These are phyloP conservation scores for Quercus alba DNA, from an alignment of 306 rosid genomes.

Conservation along the genomic window DNA sequence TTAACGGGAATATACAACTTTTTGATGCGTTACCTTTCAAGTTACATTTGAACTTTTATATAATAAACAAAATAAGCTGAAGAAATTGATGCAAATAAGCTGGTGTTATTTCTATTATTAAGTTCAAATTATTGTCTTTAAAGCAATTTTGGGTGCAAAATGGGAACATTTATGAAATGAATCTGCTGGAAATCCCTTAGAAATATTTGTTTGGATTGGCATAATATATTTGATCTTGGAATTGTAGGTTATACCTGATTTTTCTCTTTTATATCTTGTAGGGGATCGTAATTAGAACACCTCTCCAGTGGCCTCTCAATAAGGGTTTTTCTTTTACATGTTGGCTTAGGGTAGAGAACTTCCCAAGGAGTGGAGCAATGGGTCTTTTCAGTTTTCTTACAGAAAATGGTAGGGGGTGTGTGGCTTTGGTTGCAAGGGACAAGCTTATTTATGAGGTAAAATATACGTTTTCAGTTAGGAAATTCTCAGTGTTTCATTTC, in stretches of 20 bases:
- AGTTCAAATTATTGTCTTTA: neutral
- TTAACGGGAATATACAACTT: neutral
- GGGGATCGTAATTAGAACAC: conserved; percentile 84
- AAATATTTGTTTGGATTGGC: conserved; percentile 5
- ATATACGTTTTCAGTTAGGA: conserved; percentile 18
- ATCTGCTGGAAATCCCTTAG: neutral
- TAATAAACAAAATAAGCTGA: too few relatives aligned
- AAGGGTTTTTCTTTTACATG: conserved; percentile 95
- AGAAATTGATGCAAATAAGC: too few relatives aligned
- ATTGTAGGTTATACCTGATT: conserved; percentile 10
- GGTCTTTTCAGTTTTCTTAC: conserved; percentile 90
- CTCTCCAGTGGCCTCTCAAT: conserved; percentile 89
- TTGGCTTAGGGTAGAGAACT: conserved; percentile 94
- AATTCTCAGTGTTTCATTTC: conserved; percentile 1
- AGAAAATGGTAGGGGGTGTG: conserved; percentile 88
- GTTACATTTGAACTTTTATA: too few relatives aligned
- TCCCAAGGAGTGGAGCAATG: conserved; percentile 83
- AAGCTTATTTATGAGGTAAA: conserved; percentile 79
- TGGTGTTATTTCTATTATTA: neutral
- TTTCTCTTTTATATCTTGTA: conserved; percentile 39
- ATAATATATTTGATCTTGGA: conserved; percentile 1
- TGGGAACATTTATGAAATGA: neutral
- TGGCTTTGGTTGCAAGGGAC: conserved; percentile 79
- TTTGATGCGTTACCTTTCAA: too few relatives aligned
- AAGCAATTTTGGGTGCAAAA: neutral